A percentile compares a stretch with the other conserved stretches of the same genome.
Evolutionary conservation across 2,329 filamentous ascomycete genomes (phyloP).

Genomic region (Trematosphaeria pertusa): DNA sequence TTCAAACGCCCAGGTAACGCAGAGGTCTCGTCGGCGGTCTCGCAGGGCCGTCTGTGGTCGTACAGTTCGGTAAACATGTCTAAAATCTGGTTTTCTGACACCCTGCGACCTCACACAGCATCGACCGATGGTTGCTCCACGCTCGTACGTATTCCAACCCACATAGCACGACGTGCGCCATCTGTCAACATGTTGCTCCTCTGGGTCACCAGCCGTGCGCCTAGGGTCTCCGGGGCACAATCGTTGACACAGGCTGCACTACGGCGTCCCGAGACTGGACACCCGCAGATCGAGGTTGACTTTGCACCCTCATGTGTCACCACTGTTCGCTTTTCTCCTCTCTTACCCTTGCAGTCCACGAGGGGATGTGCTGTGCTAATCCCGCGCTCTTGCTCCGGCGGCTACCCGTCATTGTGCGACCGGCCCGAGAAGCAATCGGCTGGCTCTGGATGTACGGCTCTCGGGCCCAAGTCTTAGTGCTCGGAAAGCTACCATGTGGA

Average conservation of each 20-base stretch:
- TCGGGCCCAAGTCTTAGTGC: not conserved
- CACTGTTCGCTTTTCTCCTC: not conserved
- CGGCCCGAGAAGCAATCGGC: conserved; percentile 4
- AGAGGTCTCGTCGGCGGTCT: conserved; percentile 16
- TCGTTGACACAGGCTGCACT: conserved; percentile 1
- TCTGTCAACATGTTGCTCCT: conserved; percentile 28
- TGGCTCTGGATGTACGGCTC: conserved; percentile 6
- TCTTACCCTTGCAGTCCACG: not conserved
- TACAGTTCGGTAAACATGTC: conserved; percentile 15
- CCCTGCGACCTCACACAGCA: conserved; percentile 25
- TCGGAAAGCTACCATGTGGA: conserved; percentile 6
- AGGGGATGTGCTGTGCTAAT: not conserved
- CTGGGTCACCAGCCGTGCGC: not conserved
- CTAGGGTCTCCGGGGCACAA: not conserved
- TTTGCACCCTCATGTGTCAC: not conserved
- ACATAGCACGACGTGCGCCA: conserved; percentile 34
- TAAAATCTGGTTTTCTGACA: not conserved
- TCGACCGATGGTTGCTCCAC: conserved; percentile 10
- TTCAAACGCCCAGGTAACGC: conserved; percentile 11
- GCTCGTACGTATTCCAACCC: conserved; percentile 27
- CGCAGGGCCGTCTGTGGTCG: conserved; percentile 15
- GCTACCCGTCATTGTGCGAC: conserved; percentile 13
- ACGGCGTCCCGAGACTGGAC: no score
- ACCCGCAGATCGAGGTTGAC: no score
- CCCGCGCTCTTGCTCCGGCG: conserved; percentile 9